phyloP scores from a whole-genome alignment of 352 stramenopile genomes.

The Pythium sukuiense region DNA sequence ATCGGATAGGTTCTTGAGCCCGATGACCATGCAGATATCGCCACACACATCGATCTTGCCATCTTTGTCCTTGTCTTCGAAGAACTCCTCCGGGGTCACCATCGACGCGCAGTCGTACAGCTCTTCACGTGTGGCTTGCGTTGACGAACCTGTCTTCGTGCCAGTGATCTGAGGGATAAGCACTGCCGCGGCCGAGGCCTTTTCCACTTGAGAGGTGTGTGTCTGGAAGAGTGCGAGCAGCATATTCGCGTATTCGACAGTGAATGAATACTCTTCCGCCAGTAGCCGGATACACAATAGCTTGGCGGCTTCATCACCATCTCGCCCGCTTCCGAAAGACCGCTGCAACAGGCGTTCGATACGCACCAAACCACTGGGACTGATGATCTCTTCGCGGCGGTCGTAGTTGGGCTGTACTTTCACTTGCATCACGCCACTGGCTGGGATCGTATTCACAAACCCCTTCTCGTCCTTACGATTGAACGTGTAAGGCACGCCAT shows the following conservation, averaged over 20 bases:
- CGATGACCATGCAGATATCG: slow-evolving; percentile 78
- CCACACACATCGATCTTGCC: slow-evolving; percentile 81
- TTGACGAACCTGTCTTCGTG: slow-evolving; percentile 19
- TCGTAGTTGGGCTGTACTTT: slow-evolving; percentile 68
- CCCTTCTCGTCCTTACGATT: slow-evolving; percentile 62
- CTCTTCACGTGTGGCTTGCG: slow-evolving; percentile 29
- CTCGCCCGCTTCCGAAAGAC: slow-evolving; percentile 43
- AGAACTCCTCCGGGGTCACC: slow-evolving; percentile 58
- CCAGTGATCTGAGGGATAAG: slow-evolving; percentile 64
- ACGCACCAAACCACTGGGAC: slow-evolving; percentile 37
- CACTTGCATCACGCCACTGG: slow-evolving; percentile 45
- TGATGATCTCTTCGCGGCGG: slow-evolving; percentile 52
- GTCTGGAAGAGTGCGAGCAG: slow-evolving; percentile 60
- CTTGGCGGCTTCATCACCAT: slow-evolving; percentile 60
- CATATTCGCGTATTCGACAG: slow-evolving; percentile 50
- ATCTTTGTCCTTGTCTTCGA: slow-evolving; percentile 79
- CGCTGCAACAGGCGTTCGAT: slow-evolving; percentile 40
- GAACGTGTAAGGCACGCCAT: slow-evolving; percentile 46
- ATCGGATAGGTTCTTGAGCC: slow-evolving; percentile 58
- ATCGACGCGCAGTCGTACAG: slow-evolving; percentile 63
- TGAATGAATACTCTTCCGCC: slow-evolving; percentile 64
- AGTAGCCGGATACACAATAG: slow-evolving; percentile 63
- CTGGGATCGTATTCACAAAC: slow-evolving; percentile 39
- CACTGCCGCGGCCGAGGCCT: slow-evolving; percentile 55
- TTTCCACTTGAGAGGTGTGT: slow-evolving; percentile 70